phyloP scores from a whole-genome alignment of 306 rosid genomes.

The Oxytropis ochrocephala region DNA sequence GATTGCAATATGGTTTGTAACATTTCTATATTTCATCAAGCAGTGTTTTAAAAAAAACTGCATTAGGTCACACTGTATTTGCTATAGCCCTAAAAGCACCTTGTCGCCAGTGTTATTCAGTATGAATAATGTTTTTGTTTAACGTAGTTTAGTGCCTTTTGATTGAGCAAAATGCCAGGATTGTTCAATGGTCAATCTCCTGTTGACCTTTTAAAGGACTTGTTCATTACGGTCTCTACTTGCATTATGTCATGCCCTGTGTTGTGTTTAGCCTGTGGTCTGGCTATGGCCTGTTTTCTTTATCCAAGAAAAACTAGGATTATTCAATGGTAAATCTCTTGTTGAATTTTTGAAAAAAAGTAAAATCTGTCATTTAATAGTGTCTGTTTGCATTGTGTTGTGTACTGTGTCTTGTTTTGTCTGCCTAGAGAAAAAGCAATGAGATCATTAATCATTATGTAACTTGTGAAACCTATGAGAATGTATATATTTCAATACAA shows the following conservation, averaged over 20 bases:
- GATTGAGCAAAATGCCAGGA: neutral
- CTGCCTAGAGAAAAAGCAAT: neutral
- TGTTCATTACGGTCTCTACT: neutral
- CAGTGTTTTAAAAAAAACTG: neutral
- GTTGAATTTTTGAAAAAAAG: neutral
- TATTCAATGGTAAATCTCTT: neutral
- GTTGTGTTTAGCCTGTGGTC: neutral
- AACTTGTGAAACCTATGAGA: neutral
- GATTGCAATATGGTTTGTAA: neutral
- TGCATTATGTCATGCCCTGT: neutral
- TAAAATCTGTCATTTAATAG: neutral
- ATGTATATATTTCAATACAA: slow-evolving; percentile 3
- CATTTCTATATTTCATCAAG: neutral
- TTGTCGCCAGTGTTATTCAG: neutral
- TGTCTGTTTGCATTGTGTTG: neutral
- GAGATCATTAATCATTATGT: neutral
- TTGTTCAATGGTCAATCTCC: neutral
- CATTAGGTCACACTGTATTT: neutral
- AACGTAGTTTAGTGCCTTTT: neutral
- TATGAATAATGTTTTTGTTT: neutral
- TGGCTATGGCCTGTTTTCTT: neutral
- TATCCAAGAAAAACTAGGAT: neutral
- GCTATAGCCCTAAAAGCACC: neutral
- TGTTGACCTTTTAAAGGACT: neutral
- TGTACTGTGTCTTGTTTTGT: neutral